A percentile compares a stretch with the other conserved stretches of the same genome.
These are phyloP conservation scores for Elymus sibiricus DNA, from an alignment of 176 grass and related monocot genomes.

Conservation along the genomic window DNA sequence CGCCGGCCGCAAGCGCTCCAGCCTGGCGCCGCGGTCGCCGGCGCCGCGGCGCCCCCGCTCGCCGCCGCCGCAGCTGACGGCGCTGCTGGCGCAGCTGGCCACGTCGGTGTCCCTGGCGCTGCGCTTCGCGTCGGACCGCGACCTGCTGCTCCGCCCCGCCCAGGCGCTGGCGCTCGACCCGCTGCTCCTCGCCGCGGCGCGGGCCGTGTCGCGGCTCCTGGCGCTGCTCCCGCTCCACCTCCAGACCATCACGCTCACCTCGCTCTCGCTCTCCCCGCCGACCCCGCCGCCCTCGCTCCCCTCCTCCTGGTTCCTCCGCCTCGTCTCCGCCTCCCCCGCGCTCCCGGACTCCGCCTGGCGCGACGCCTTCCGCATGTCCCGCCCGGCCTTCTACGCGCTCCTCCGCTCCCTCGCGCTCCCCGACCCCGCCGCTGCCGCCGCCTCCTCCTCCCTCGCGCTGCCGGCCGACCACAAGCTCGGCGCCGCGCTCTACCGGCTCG, in stretches of 20 bases:
- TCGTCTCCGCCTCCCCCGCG: slow-evolving; percentile 39
- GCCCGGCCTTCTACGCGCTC: slow-evolving; percentile 60
- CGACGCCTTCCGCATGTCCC: slow-evolving; percentile 76
- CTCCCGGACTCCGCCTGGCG: slow-evolving; percentile 47
- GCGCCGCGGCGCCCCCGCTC: background rate
- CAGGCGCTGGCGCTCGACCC: slow-evolving; percentile 44
- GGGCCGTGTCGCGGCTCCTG: slow-evolving; percentile 49
- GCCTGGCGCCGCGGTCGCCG: background rate
- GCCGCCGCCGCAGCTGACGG: slow-evolving; percentile 37
- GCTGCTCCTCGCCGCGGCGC: slow-evolving; percentile 34
- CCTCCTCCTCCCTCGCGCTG: slow-evolving; percentile 30
- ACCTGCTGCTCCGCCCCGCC: slow-evolving; percentile 33
- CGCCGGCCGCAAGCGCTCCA: slow-evolving; percentile 29
- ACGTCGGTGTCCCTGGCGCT: slow-evolving; percentile 45
- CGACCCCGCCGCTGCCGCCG: background rate
- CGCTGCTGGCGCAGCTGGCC: slow-evolving; percentile 45
- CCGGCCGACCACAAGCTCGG: slow-evolving; percentile 76
- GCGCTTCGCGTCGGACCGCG: slow-evolving; percentile 39
- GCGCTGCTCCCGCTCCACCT: slow-evolving; percentile 57
- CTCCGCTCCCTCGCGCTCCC: slow-evolving; percentile 63
- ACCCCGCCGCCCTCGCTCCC: slow-evolving; percentile 34
- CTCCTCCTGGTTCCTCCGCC: slow-evolving; percentile 77
- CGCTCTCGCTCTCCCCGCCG: slow-evolving; percentile 52
- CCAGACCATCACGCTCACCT: slow-evolving; percentile 55
- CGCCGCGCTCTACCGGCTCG: slow-evolving; percentile 83